These are phyloP conservation scores for Leishmania amazonensis DNA, from an alignment of 208 protist species.

Conservation along the genomic window DNA sequence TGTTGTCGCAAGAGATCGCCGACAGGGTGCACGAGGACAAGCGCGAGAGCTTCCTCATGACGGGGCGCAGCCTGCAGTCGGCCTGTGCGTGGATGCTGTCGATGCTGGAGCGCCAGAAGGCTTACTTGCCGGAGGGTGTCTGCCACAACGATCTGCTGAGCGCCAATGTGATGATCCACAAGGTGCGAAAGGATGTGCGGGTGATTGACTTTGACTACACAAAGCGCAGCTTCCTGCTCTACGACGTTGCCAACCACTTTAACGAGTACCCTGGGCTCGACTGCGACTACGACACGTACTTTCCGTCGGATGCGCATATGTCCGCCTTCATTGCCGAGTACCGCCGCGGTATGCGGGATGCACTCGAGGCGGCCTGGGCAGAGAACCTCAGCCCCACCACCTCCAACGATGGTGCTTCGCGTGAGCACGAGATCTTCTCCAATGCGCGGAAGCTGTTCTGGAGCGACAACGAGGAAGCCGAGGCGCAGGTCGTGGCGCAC, in stretches of 20 bases:
- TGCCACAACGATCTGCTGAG: conserved; percentile 93
- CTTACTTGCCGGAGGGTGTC: conserved; percentile 59
- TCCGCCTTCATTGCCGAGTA: conserved; percentile 73
- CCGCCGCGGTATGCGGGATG: conserved; percentile 59
- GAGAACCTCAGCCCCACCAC: conserved; percentile 2
- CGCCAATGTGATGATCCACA: conserved; percentile 90
- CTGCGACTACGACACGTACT: conserved; percentile 84
- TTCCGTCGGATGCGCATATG: conserved; percentile 80
- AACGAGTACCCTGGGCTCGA: conserved; percentile 92
- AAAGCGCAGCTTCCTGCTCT: conserved; percentile 83
- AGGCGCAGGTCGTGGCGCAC: conserved; percentile 35
- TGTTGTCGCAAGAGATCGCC: conserved; percentile 56
- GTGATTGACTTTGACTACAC: conserved; percentile 96
- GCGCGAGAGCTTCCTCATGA: conserved; percentile 41
- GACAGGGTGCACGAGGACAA: conserved; percentile 60
- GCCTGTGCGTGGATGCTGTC: conserved; percentile 54
- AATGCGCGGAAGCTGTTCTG: conserved; percentile 55
- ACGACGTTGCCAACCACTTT: conserved; percentile 94
- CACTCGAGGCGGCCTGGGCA: conserved; percentile 34
- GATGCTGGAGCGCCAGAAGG: conserved; percentile 34
- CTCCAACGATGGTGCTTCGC: neutral
- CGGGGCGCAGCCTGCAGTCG: conserved; percentile 38
- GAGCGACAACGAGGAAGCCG: conserved; percentile 30
- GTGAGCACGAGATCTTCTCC: conserved; percentile 47
- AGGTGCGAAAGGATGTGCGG: conserved; percentile 43